Evolutionary conservation across 2,329 filamentous ascomycete species (phyloP), one percentile per base, ranked within the genome.

Genomic region (Claviceps pusilla): DNA sequence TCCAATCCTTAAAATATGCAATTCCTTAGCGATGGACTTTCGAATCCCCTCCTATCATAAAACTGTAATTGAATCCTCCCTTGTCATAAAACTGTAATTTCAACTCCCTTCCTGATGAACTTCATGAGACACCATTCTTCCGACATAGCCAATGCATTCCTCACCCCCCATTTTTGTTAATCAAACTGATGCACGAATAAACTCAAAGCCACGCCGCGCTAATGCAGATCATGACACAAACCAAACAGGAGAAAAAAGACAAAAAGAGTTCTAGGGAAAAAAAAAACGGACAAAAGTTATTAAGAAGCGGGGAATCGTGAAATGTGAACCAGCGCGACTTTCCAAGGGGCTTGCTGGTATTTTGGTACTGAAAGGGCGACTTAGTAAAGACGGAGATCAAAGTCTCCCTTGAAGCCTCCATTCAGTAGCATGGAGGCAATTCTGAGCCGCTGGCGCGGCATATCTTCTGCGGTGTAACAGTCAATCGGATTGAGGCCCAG

Each of bases 341-440:
- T 19, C 24, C 6, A 14, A 28, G 16, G 29, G 16, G 43, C 16
- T 19, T 39, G 9, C 9, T 33, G 24, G 6, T 2, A 11, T 7
- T 16, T 48, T 19, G 24, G 11, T 14, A 31, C 19, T 3, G 7
- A 10, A n/a, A 12, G 3, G 29, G 12, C 14, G 10, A 37, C 16
- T 62, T 60, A 67, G 61, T 61, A 77, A 47, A 57, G 63, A 63
- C 50, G 62, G 61, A 82, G 64, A 56, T 73, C 71, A 56, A 84
- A 84, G 1, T 83, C 79, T 4, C 76, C 80, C 2, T 63, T 73
- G 61, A 86, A 86, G 0, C 83, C 83, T n/a, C 77, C 76, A 53
- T 86, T 84, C 41, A 89, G 63, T 10, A 89, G 67, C 54, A 84
- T 76, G 1, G 77, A 78, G 0, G 83, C 84, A 47, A 89, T 77